Percentiles rank a stretch among this genome's conserved stretches.
Evolutionary conservation across 352 stramenopile genomes (phyloP).

Genomic region (Proteromonas lacertae): DNA sequence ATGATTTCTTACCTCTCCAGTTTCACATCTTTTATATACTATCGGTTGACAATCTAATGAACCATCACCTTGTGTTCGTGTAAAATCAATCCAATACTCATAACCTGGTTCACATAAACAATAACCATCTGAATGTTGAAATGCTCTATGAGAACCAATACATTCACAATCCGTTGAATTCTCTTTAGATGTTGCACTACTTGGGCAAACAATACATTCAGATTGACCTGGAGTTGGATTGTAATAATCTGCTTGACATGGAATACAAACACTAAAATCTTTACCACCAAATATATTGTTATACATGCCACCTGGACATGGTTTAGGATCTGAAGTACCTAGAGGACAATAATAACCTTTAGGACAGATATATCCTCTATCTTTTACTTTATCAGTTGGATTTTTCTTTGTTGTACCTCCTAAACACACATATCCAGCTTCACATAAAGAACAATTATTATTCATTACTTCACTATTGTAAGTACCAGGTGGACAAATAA

Average conservation of each 20-base stretch:
- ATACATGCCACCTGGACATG: slow-evolving; percentile 33
- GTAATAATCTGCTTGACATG: slow-evolving; percentile 30
- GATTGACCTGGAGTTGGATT: slow-evolving; percentile 22
- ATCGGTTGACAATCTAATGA: slow-evolving; percentile 51
- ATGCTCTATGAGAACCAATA: slow-evolving; percentile 36
- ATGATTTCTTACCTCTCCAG: slow-evolving; percentile 25
- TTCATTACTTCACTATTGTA: slow-evolving; percentile 27
- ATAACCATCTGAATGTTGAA: slow-evolving; percentile 46
- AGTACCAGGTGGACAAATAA: slow-evolving; percentile 25
- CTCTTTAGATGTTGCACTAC: slow-evolving; percentile 17
- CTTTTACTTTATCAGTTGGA: slow-evolving; percentile 16
- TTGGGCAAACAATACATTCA: slow-evolving; percentile 41
- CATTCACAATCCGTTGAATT: slow-evolving; percentile 32
- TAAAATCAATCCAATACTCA: slow-evolving; percentile 49
- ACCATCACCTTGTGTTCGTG: slow-evolving; percentile 33
- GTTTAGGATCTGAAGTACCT: slow-evolving; percentile 16
- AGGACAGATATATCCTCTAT: slow-evolving; percentile 40
- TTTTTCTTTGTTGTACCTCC: slow-evolving; percentile 20
- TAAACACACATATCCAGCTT: slow-evolving; percentile 38
- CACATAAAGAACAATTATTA: slow-evolving; percentile 20
- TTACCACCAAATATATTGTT: slow-evolving; percentile 16
- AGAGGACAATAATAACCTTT: slow-evolving; percentile 27
- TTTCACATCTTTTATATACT: slow-evolving; percentile 33
- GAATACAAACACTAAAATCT: slow-evolving; percentile 20
- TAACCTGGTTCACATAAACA: slow-evolving; percentile 54